Conservation (phyloP, 768 basidiomycete species). For the Suillus hirtellus region DNA sequence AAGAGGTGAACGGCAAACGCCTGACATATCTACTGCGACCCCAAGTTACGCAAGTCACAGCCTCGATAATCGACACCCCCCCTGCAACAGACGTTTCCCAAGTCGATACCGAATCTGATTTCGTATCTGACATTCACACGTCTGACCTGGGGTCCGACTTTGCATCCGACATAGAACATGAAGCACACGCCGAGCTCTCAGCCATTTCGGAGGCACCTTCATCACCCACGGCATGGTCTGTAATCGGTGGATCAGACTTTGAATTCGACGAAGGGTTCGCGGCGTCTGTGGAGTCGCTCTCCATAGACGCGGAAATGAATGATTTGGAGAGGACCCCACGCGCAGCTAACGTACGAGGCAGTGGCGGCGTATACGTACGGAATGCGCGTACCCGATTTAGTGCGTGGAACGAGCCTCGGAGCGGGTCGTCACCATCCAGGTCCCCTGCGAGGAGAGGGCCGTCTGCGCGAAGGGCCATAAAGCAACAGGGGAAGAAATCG, state of each 20-base stretch:
- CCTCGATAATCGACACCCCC: conserved; percentile 60
- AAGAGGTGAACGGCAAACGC: conserved; percentile 51
- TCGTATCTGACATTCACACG: conserved; percentile 51
- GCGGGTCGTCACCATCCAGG: conserved; percentile 55
- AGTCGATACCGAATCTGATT: conserved; percentile 50
- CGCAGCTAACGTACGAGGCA: neutral
- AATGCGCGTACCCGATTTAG: conserved; percentile 32
- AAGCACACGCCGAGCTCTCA: conserved; percentile 20
- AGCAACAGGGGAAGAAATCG: conserved; percentile 19
- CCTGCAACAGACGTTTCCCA: conserved; percentile 68
- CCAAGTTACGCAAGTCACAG: conserved; percentile 59
- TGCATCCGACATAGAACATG: conserved; percentile 26
- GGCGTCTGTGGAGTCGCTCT: conserved; percentile 35
- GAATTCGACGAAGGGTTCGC: conserved; percentile 35
- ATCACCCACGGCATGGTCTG: conserved; percentile 40
- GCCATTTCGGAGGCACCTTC: conserved; percentile 31
- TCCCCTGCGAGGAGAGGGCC: conserved; percentile 47
- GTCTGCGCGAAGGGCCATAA: conserved; percentile 15
- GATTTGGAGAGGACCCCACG: conserved; percentile 3
- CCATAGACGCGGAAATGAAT: conserved; percentile 30
- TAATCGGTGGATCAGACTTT: conserved; percentile 33
- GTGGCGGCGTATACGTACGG: conserved; percentile 21
- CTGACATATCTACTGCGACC: conserved; percentile 82
- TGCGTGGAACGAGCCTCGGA: conserved; percentile 34
- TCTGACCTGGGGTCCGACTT: conserved; percentile 44